These are phyloP conservation scores for Bodo saltans DNA, from an alignment of 78 protist species.

Conservation along the genomic window DNA sequence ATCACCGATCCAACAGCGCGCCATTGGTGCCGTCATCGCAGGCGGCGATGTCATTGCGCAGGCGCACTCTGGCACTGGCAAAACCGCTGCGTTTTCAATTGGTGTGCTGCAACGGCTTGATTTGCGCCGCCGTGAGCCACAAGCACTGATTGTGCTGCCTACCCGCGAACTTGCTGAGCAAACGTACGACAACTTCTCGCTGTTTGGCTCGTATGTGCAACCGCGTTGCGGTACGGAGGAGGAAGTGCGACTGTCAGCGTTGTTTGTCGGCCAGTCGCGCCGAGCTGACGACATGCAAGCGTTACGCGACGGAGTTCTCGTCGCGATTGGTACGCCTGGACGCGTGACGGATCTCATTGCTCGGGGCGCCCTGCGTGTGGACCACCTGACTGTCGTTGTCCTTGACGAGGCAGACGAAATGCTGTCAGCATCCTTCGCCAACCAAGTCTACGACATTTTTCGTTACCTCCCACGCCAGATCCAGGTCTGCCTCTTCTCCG, in stretches of 20 bases:
- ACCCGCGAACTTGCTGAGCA: conserved; percentile 96
- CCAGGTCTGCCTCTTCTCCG: conserved; percentile 95
- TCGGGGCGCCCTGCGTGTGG: conserved; percentile 11
- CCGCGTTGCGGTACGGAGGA: too few relatives aligned
- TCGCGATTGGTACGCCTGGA: conserved; percentile 89
- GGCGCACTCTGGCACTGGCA: conserved; percentile 99
- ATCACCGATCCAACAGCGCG: conserved; percentile 97
- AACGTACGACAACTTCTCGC: conserved; percentile 64
- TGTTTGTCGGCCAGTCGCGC: too few relatives aligned
- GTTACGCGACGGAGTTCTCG: too few relatives aligned
- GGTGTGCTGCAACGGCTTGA: conserved; percentile 80
- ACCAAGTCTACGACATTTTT: conserved; percentile 97
- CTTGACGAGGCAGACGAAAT: conserved; percentile 99
- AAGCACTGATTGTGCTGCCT: conserved; percentile 77
- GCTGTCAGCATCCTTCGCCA: conserved; percentile 95
- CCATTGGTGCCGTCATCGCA: conserved; percentile 76
- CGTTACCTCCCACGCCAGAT: conserved; percentile 72
- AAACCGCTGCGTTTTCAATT: conserved; percentile 96
- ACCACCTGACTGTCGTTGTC: conserved; percentile 63
- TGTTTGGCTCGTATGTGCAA: conserved; percentile 90
- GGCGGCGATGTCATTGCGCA: conserved; percentile 95
- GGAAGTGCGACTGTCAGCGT: too few relatives aligned
- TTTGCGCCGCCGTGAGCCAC: conserved; percentile 22
- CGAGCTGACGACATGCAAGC: too few relatives aligned
- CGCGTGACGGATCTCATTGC: conserved; percentile 36